Percentiles rank a stretch among this genome's conserved stretches.
Evolutionary conservation across 75 land plant genomes (phyloP).

Genomic region (Picea glauca): DNA sequence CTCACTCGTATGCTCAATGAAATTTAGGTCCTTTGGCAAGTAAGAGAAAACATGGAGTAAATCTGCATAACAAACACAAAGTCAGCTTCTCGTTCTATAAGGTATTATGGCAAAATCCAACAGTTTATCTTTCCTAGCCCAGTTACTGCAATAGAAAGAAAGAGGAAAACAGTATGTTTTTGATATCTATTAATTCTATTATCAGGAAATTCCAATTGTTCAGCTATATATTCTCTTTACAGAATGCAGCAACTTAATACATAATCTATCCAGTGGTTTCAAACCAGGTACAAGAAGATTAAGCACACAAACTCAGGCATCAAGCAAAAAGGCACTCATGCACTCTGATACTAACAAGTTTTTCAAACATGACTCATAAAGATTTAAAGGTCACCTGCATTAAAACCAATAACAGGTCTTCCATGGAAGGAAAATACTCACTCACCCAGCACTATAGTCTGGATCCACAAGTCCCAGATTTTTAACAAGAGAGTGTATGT

Average conservation of each 20-base stretch:
- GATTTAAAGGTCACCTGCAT: neutral
- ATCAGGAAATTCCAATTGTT: neutral
- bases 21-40: conserved; percentile 72
- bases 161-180: too few species aligned
- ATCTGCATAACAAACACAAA: conserved; percentile 32
- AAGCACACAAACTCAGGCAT: neutral
- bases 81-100: neutral
- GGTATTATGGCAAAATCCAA: neutral
- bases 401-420: neutral
- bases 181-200: neutral
- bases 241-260: neutral
- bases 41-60: conserved; percentile 65
- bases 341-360: too few species aligned
- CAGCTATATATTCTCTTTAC: neutral
- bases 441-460: neutral
- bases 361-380: neutral
- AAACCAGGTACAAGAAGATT: neutral
- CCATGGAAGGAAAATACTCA: neutral
- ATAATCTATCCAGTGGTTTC: neutral
- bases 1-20: conserved; percentile 72
- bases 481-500: neutral
- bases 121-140: neutral
- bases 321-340: neutral
- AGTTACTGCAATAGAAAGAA: neutral
- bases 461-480: neutral